phyloP scores from a whole-genome alignment of 495 filamentous ascomycete species.

The Xylaria grammica region DNA sequence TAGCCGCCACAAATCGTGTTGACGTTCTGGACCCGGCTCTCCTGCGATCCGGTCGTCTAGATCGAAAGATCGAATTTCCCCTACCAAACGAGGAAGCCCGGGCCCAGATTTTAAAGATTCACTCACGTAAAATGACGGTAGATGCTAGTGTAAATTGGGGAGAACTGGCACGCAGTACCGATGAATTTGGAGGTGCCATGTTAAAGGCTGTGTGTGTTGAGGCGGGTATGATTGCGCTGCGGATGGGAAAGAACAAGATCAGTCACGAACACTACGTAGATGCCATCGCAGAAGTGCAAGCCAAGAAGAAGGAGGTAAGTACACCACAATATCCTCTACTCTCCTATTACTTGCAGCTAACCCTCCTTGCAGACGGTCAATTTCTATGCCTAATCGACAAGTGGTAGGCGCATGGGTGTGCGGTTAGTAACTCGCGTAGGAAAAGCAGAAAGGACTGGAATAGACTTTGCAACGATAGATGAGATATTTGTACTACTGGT shows the following conservation, averaged over 20 bases:
- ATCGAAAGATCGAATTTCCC: constrained; percentile 99
- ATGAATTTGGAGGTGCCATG: constrained; percentile 98
- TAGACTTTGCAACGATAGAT: constrained; percentile 25
- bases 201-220: constrained; percentile 99
- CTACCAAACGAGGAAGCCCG: constrained; percentile 98
- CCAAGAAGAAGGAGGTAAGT: constrained; percentile 93
- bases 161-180: constrained; percentile 94
- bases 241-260: constrained; percentile 91
- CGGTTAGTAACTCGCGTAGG: neutral
- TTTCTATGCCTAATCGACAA: constrained; percentile 64
- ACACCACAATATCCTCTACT: constrained; percentile 10
- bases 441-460: constrained; percentile 15
- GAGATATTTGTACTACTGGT: constrained; percentile 12
- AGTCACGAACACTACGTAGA: constrained; percentile 99
- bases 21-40: constrained; percentile 96
- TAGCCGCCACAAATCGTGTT: constrained; percentile 96
- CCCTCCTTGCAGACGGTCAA: constrained; percentile 56
- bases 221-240: constrained; percentile 97
- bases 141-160: constrained; percentile 94
- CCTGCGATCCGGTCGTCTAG: constrained; percentile 90
- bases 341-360: constrained; percentile 33
- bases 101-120: constrained; percentile 95
- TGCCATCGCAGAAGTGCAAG: constrained; percentile 94
- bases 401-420: constrained; percentile 29
- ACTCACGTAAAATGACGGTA: constrained; percentile 98